Percentiles rank a stretch among this genome's conserved stretches.
Conservation (phyloP, 768 basidiomycete genomes). For the Podaxis sp. region DNA sequence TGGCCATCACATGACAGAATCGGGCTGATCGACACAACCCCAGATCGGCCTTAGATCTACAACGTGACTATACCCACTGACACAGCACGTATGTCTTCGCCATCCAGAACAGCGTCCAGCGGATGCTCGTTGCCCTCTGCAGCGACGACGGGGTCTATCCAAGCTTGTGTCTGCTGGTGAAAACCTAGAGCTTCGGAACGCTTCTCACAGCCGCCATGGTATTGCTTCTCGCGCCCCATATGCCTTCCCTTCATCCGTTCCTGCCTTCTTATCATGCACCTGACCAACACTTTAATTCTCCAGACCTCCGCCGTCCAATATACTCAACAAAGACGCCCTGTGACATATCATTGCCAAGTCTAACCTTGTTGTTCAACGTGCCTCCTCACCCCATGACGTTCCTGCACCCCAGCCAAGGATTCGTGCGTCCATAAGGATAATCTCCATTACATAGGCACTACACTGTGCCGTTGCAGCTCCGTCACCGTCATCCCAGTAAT, state of each 20-base stretch:
- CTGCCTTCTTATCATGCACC: slow-evolving; percentile 14
- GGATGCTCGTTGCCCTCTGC: neutral
- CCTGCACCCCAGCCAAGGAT: neutral
- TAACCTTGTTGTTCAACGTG: neutral
- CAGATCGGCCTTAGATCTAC: slow-evolving; percentile 6
- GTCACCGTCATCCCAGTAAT: neutral
- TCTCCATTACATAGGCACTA: neutral
- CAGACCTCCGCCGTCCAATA: slow-evolving; percentile 1
- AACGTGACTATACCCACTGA: neutral
- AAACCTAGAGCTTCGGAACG: neutral
- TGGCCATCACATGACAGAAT: slow-evolving; percentile 11
- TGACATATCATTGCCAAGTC: neutral
- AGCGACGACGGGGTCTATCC: neutral
- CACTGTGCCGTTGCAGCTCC: neutral
- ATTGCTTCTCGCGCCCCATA: slow-evolving; percentile 10
- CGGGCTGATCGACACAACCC: slow-evolving; percentile 2
- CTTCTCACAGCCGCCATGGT: slow-evolving; percentile 8
- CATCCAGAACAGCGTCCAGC: neutral
- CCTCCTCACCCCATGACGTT: neutral
- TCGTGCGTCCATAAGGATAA: neutral
- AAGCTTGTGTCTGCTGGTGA: neutral
- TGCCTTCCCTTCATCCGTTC: slow-evolving; percentile 3
- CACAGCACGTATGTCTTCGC: neutral
- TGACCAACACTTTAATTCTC: slow-evolving; percentile 6
- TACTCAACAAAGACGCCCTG: neutral